phyloP scores from a whole-genome alignment of 176 grass and related monocot species.

The Oryza meridionalis region DNA sequence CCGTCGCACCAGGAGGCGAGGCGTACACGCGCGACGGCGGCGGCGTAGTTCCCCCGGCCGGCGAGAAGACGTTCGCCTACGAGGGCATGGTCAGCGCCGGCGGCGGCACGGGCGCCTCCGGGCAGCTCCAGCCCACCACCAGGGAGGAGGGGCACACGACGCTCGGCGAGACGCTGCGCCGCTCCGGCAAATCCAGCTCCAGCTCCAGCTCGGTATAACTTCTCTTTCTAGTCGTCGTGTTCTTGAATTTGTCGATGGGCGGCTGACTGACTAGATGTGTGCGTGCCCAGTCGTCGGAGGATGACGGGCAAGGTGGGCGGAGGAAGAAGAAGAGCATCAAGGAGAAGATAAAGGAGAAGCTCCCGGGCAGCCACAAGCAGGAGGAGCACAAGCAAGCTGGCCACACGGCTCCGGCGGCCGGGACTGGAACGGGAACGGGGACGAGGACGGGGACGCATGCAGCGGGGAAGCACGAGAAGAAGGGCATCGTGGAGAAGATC shows the following conservation, averaged over 20 bases:
- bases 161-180: slow-evolving; percentile 47
- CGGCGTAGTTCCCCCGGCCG: not conserved
- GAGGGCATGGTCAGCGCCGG: slow-evolving; percentile 15
- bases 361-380: slow-evolving; percentile 57
- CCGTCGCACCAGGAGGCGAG: not conserved
- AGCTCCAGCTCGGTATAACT: slow-evolving; percentile 67
- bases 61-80: not conserved
- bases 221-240: no score
- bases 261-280: not conserved
- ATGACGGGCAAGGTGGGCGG: slow-evolving; percentile 59
- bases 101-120: slow-evolving; percentile 4
- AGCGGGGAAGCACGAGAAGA: slow-evolving; percentile 63
- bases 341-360: slow-evolving; percentile 86
- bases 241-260: not conserved
- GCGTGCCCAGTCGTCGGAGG: slow-evolving; percentile 56
- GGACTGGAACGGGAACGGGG: slow-evolving; percentile 22
- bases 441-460: slow-evolving; percentile 28
- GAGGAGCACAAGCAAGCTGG: slow-evolving; percentile 34
- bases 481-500: slow-evolving; percentile 83
- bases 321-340: slow-evolving; percentile 88
- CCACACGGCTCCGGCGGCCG: not conserved
- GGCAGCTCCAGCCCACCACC: slow-evolving; percentile 26
- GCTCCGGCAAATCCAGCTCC: slow-evolving; percentile 59
- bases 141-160: slow-evolving; percentile 39
- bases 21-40: slow-evolving; percentile 10